Percentiles rank a stretch among this genome's conserved stretches.
Conservation (phyloP, 495 filamentous ascomycete genomes). For the Penicillium goetzii region DNA sequence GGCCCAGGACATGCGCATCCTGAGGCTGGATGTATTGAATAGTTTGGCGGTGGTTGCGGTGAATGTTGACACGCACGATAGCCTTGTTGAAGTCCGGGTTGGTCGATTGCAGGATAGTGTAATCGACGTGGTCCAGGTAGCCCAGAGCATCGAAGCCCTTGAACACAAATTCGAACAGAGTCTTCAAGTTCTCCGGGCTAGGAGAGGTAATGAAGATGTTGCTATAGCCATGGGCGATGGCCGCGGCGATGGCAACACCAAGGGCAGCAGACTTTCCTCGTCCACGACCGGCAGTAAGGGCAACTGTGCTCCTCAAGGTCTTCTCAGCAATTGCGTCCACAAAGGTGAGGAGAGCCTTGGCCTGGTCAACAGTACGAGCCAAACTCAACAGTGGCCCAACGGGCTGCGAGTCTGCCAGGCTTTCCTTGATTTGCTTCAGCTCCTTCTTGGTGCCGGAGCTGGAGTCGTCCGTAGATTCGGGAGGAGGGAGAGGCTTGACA, state of each 20-base stretch:
- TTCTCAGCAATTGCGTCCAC: conserved; percentile 97
- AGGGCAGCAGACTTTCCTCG: conserved; percentile 96
- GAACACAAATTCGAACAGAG: conserved; percentile 97
- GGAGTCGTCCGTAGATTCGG: conserved; percentile 65
- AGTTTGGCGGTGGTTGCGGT: conserved; percentile 93
- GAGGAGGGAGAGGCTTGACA: conserved; percentile 80
- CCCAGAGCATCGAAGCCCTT: conserved; percentile 95
- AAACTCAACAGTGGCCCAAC: conserved; percentile 82
- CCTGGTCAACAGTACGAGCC: conserved; percentile 91
- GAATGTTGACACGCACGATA: conserved; percentile 94
- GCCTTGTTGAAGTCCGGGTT: conserved; percentile 99
- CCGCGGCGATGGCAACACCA: conserved; percentile 91
- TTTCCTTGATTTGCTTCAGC: conserved; percentile 84
- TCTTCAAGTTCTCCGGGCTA: conserved; percentile 97
- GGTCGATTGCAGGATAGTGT: conserved; percentile 97
- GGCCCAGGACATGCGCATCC: conserved; percentile 90
- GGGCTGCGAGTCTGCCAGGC: conserved; percentile 79
- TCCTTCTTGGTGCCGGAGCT: conserved; percentile 72
- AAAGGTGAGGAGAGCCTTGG: conserved; percentile 91
- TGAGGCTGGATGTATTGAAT: conserved; percentile 98
- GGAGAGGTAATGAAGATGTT: conserved; percentile 99
- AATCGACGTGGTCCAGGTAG: conserved; percentile 93
- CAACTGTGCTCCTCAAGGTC: conserved; percentile 89
- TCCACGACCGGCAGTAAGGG: conserved; percentile 91
- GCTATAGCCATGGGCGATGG: conserved; percentile 93